Percentiles rank a stretch among this genome's conserved stretches.
Conservation (phyloP, 2,329 filamentous ascomycete genomes). For the Aspergillus ruber region DNA sequence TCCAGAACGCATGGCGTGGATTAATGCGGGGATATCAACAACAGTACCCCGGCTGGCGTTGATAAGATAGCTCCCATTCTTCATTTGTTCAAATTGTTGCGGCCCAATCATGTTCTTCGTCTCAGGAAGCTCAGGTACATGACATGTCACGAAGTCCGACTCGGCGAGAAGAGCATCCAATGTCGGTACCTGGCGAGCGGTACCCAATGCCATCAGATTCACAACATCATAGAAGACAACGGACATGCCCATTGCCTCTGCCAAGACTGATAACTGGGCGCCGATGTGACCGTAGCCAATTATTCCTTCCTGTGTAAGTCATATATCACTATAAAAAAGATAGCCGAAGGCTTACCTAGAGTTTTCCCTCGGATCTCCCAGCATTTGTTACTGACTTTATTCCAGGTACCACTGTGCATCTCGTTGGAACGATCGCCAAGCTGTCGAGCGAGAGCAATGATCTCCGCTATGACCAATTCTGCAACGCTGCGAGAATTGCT, state of each 20-base stretch:
- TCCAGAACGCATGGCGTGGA: slow-evolving; percentile 76
- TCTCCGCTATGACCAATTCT: slow-evolving; percentile 89
- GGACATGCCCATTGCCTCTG: slow-evolving; percentile 95
- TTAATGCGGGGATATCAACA: slow-evolving; percentile 86
- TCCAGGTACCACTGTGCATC: slow-evolving; percentile 92
- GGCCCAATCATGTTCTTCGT: slow-evolving; percentile 88
- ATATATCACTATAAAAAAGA: not conserved
- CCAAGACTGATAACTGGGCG: slow-evolving; percentile 87
- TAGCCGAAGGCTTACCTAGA: slow-evolving; percentile 53
- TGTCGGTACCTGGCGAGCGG: slow-evolving; percentile 71
- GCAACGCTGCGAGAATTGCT: slow-evolving; percentile 96
- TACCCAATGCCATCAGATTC: slow-evolving; percentile 90
- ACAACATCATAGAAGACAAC: slow-evolving; percentile 97
- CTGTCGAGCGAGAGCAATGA: slow-evolving; percentile 86
- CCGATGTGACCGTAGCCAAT: slow-evolving; percentile 97
- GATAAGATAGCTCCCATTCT: slow-evolving; percentile 85
- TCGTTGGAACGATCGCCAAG: slow-evolving; percentile 88
- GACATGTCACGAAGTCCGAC: slow-evolving; percentile 88
- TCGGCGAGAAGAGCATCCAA: slow-evolving; percentile 68
- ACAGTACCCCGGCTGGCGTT: slow-evolving; percentile 93
- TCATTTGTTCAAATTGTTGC: slow-evolving; percentile 78
- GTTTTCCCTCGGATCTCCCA: slow-evolving; percentile 99
- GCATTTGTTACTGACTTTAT: slow-evolving; percentile 93
- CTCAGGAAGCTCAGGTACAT: slow-evolving; percentile 89
- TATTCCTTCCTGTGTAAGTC: slow-evolving; percentile 54